phyloP scores from a whole-genome alignment of 73 alveolate species.

The Uronychia setigera region DNA sequence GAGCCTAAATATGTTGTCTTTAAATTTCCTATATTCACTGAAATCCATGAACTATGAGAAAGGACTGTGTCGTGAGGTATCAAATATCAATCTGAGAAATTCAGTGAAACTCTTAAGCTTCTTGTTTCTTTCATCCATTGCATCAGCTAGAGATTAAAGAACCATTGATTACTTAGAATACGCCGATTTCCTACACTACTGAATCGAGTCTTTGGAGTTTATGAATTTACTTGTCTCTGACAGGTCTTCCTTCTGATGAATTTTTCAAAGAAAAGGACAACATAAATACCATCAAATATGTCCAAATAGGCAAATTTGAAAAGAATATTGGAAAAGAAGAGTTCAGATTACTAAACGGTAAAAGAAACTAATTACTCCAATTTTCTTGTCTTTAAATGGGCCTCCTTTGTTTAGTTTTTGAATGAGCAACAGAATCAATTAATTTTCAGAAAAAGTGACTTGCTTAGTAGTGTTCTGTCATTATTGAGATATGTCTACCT shows the following conservation, averaged over 20 bases:
- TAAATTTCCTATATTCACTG: neutral
- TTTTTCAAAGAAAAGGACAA: neutral
- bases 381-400: neutral
- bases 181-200: neutral
- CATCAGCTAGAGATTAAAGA: neutral
- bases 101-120: neutral
- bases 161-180: neutral
- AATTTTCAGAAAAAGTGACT: neutral
- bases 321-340: neutral
- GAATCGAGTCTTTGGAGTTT: neutral
- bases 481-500: neutral
- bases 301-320: neutral
- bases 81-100: neutral
- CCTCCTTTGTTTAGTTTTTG: neutral
- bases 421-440: neutral
- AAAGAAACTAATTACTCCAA: neutral
- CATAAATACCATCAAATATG: neutral
- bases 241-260: neutral
- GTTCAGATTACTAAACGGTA: neutral
- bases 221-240: neutral
- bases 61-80: neutral
- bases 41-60: neutral
- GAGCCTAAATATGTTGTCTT: neutral
- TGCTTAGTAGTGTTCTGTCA: neutral
- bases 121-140: neutral